A percentile compares a stretch with the other conserved stretches of the same genome.
Conservation (phyloP, 2,329 filamentous ascomycete genomes). For the Aspergillus oerlinghausenensis region DNA sequence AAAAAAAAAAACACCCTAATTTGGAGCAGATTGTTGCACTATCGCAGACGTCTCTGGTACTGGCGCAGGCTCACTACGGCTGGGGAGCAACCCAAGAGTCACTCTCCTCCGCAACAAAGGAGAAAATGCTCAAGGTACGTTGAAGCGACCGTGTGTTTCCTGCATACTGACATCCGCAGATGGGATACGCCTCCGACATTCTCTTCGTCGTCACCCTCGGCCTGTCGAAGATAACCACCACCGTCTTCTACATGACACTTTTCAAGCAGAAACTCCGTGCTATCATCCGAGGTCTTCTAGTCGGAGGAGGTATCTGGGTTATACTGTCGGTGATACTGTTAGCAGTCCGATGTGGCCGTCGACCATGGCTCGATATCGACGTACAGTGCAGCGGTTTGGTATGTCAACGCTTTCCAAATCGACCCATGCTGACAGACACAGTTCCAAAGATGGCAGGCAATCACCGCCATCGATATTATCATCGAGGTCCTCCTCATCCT, state of each 20-base stretch:
- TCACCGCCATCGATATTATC: slow-evolving; percentile 38
- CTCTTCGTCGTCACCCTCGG: slow-evolving; percentile 39
- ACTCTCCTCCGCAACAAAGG: slow-evolving; percentile 8
- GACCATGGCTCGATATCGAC: slow-evolving; percentile 33
- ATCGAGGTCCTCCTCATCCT: slow-evolving; percentile 37
- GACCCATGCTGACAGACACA: slow-evolving; percentile 5
- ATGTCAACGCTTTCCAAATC: slow-evolving; percentile 5
- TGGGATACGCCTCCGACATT: slow-evolving; percentile 37
- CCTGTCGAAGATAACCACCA: slow-evolving; percentile 40
- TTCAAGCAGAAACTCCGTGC: slow-evolving; percentile 17
- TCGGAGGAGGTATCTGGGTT: slow-evolving; percentile 25
- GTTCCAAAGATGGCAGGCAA: slow-evolving; percentile 37
- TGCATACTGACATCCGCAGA: slow-evolving; percentile 16
- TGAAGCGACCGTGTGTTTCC: neutral
- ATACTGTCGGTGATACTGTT: slow-evolving; percentile 35
- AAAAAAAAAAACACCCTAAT: neutral
- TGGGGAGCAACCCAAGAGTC: slow-evolving; percentile 34
- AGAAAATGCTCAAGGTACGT: slow-evolving; percentile 36
- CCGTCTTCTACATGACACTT: slow-evolving; percentile 29
- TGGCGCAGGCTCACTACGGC: slow-evolving; percentile 35
- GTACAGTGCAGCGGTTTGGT: slow-evolving; percentile 30
- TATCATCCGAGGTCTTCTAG: slow-evolving; percentile 23
- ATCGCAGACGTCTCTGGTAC: slow-evolving; percentile 35
- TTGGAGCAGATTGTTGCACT: slow-evolving; percentile 27
- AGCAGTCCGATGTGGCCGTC: slow-evolving; percentile 31